A percentile compares a stretch with the other conserved stretches of the same genome.
Evolutionary conservation across 306 rosid species (phyloP).

Genomic region (Lathyrus sativus): DNA sequence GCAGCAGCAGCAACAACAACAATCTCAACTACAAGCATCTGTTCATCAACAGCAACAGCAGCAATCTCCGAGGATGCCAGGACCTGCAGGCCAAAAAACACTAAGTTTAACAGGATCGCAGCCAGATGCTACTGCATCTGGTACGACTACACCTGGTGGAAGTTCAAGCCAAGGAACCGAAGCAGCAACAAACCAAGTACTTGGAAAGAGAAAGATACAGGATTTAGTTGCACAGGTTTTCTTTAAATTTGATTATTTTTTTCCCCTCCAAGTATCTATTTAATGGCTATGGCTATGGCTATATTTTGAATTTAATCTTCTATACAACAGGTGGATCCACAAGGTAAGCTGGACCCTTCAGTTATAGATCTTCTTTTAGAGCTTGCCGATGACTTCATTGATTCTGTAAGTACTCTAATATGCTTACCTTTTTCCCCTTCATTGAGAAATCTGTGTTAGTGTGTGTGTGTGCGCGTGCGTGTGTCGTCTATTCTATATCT

Average conservation of each 20-base stretch:
- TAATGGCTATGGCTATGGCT: constrained; percentile 12
- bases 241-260: constrained; percentile 7
- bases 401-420: constrained; percentile 65
- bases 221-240: constrained; percentile 95
- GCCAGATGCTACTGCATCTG: constrained; percentile 97
- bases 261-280: constrained; percentile 23
- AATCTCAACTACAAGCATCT: constrained; percentile 65
- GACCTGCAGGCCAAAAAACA: constrained; percentile 83
- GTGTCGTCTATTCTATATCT: constrained; percentile 14
- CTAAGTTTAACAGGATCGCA: constrained; percentile 97
- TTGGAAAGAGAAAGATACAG: constrained; percentile 98
- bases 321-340: constrained; percentile 76
- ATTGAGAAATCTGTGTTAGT: neutral
- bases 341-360: constrained; percentile 83
- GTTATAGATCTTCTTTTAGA: constrained; percentile 91
- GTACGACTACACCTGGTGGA: constrained; percentile 96
- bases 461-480: neutral
- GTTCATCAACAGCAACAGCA: constrained; percentile 86
- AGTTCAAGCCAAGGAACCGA: constrained; percentile 99
- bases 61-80: constrained; percentile 85
- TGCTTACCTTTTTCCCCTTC: constrained; percentile 3
- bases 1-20: constrained; percentile 71
- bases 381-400: constrained; percentile 95
- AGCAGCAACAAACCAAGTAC: constrained; percentile 95
- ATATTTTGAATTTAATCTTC: constrained; percentile 34